These are phyloP conservation scores for Trifolium repens DNA, from an alignment of 306 rosid genomes.

Conservation along the genomic window DNA sequence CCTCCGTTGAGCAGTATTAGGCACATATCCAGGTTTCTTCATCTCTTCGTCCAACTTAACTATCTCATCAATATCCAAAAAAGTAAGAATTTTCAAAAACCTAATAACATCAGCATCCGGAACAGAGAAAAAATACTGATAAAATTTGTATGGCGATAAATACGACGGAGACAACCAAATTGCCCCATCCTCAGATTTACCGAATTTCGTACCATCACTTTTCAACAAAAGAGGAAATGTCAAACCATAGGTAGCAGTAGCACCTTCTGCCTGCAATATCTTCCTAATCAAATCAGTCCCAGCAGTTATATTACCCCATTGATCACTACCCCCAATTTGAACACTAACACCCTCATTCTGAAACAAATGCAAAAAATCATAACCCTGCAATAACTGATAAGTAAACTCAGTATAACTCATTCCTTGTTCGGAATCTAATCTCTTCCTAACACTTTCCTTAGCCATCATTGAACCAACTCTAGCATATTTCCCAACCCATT, in stretches of 20 bases:
- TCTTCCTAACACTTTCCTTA: conserved; percentile 92
- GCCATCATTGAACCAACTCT: conserved; percentile 93
- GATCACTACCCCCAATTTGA: conserved; percentile 97
- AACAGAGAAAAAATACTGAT: conserved; percentile 86
- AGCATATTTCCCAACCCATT: conserved; percentile 75
- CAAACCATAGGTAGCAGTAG: conserved; percentile 75
- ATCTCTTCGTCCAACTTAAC: conserved; percentile 65
- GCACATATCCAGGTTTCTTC: conserved; percentile 61
- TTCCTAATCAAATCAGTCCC: conserved; percentile 90
- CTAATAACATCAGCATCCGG: conserved; percentile 85
- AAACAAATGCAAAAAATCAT: conserved; percentile 85
- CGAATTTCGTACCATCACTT: conserved; percentile 91
- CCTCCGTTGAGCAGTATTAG: conserved; percentile 74
- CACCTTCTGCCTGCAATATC: conserved; percentile 70
- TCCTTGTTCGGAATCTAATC: conserved; percentile 94
- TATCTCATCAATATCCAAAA: conserved; percentile 74
- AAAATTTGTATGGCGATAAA: conserved; percentile 86
- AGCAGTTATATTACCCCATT: conserved; percentile 97
- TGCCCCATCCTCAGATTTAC: conserved; percentile 96
- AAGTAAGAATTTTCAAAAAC: conserved; percentile 77
- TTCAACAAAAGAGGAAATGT: conserved; percentile 91
- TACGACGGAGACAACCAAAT: conserved; percentile 71
- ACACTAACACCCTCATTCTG: conserved; percentile 75
- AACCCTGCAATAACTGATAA: conserved; percentile 88
- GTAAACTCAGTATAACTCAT: conserved; percentile 95